These are phyloP conservation scores for Fusarium mexicanum DNA, from an alignment of 2,329 filamentous ascomycete genomes.

Conservation along the genomic window DNA sequence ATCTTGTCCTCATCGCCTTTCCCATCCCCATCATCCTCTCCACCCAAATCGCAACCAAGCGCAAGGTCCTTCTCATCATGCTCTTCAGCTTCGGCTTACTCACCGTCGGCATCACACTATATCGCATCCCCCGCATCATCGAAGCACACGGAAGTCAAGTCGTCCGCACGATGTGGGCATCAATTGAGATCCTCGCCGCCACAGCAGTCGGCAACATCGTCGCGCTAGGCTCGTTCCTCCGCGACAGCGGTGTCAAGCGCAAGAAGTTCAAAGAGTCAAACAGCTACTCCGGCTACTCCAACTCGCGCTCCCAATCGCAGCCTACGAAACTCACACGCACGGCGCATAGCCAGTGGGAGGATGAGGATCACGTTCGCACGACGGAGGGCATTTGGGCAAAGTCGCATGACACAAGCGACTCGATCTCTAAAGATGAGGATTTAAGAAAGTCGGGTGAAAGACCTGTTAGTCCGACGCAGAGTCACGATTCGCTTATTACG, in stretches of 20 bases:
- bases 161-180: constrained; percentile 85
- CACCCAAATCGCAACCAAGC: constrained; percentile 76
- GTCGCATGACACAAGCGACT: constrained; percentile 32
- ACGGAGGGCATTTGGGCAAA: constrained; percentile 42
- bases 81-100: constrained; percentile 83
- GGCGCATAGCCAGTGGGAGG: constrained; percentile 39
- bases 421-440: constrained; percentile 34
- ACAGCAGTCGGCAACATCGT: constrained; percentile 85
- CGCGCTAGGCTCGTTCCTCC: constrained; percentile 87
- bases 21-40: constrained; percentile 87
- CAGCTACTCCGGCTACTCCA: constrained; percentile 42
- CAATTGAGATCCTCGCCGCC: constrained; percentile 86
- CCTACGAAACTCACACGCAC: constrained; percentile 36
- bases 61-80: constrained; percentile 78
- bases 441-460: constrained; percentile 25
- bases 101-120: constrained; percentile 79
- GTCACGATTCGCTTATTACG: constrained; percentile 43
- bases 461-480: constrained; percentile 40
- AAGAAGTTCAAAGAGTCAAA: constrained; percentile 75
- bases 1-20: constrained; percentile 83
- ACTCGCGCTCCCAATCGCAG: constrained; percentile 37
- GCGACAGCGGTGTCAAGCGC: constrained; percentile 88
- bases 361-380: constrained; percentile 32
- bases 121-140: constrained; percentile 80
- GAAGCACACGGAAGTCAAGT: constrained; percentile 75